Conservation (phyloP, 73 alveolate genomes). For the Durusdinium trenchii region DNA sequence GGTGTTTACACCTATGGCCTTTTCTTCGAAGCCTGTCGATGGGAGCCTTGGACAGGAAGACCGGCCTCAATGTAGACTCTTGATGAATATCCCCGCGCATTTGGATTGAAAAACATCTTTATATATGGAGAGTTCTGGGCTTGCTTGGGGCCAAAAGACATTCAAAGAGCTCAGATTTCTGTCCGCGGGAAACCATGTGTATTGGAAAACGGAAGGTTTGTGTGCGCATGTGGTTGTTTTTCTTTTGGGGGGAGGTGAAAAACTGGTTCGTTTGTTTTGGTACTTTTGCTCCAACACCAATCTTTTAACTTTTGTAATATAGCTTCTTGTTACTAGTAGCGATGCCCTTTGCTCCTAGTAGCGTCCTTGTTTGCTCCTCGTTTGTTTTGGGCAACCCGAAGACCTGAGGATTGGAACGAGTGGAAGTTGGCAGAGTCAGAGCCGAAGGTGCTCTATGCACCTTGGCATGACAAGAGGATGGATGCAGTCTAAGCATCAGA, state of each 20-base stretch:
- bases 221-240: not conserved
- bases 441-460: slow-evolving; percentile 98
- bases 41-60: slow-evolving; percentile 99
- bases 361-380: no score
- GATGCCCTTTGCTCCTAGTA: no score
- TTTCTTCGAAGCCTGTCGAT: slow-evolving; percentile 99
- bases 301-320: not conserved
- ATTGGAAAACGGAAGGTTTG: no score
- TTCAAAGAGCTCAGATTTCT: no score
- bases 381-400: not conserved
- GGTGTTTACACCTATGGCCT: slow-evolving; percentile 99
- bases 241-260: not conserved
- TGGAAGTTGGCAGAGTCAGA: slow-evolving; percentile 97
- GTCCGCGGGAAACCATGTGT: no score
- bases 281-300: not conserved
- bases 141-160: not conserved
- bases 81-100: not conserved
- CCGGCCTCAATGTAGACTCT: not conserved
- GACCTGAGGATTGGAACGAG: slow-evolving; percentile 26
- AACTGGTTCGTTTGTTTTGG: not conserved
- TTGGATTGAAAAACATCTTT: not conserved
- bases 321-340: no score
- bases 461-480: not conserved
- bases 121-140: slow-evolving; percentile 21
- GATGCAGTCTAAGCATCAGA: no score